phyloP scores from a whole-genome alignment of 1,139 yeast genomes.

The Zygoascus hellenicus region DNA sequence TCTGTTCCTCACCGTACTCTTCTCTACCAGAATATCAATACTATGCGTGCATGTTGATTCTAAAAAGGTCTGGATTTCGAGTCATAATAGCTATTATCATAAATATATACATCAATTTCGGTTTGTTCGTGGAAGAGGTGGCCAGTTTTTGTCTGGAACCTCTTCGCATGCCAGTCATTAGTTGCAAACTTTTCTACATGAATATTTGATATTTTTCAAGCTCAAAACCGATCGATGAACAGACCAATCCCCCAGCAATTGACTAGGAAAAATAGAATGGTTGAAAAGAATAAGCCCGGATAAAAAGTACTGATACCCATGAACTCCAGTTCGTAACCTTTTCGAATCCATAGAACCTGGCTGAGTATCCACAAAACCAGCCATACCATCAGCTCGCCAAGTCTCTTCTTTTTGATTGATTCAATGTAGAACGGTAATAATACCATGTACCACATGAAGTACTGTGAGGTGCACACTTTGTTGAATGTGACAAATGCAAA shows the following conservation, averaged over 20 bases:
- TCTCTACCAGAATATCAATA: no score
- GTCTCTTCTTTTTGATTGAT: constrained; percentile 17
- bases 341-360: constrained; percentile 73
- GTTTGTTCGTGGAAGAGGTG: no score
- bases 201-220: background rate
- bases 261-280: constrained; percentile 60
- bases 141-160: no score
- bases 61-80: no score
- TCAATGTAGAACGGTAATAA: constrained; percentile 61
- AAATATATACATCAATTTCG: no score
- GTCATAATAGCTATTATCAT: no score
- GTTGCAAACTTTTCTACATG: no score
- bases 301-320: constrained; percentile 63
- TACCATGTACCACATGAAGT: constrained; percentile 88
- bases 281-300: constrained; percentile 53
- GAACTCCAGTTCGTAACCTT: constrained; percentile 78
- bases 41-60: no score
- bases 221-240: constrained; percentile 17
- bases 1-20: no score
- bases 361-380: constrained; percentile 57
- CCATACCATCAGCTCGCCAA: constrained; percentile 30
- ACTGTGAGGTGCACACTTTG: constrained; percentile 86
- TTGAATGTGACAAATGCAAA: constrained; percentile 85
- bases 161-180: no score
- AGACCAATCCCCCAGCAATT: constrained; percentile 59